These are phyloP conservation scores for Gracilariopsis chorda DNA, from an alignment of 23 red algal species.

Conservation along the genomic window DNA sequence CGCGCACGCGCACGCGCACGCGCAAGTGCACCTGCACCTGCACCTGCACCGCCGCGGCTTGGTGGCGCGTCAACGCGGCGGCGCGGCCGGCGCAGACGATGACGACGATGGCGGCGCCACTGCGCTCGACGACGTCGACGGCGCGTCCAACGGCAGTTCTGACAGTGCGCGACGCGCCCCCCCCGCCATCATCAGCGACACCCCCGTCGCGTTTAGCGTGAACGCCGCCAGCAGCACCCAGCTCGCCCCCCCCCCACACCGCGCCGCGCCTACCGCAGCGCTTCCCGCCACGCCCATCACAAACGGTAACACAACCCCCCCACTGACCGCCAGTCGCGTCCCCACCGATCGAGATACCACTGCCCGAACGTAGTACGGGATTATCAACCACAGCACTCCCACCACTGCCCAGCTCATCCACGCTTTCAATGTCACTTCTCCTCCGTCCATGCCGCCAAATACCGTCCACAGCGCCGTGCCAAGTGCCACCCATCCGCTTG, in stretches of 20 bases:
- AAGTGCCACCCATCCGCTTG: slow-evolving; percentile 35
- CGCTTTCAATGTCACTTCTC: not conserved
- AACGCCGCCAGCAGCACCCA: slow-evolving; percentile 60
- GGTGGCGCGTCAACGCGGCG: too few relatives aligned
- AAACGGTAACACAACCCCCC: slow-evolving; percentile 69
- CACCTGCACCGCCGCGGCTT: not conserved
- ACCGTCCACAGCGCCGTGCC: not conserved
- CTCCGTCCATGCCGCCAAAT: not conserved
- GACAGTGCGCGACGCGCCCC: slow-evolving; percentile 36
- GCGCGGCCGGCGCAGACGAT: too few relatives aligned
- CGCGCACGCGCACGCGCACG: not conserved
- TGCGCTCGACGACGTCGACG: not conserved
- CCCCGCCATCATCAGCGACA: slow-evolving; percentile 73
- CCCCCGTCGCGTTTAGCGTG: slow-evolving; percentile 17
- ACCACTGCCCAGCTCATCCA: slow-evolving; percentile 32
- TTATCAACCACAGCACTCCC: slow-evolving; percentile 71
- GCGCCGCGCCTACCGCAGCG: slow-evolving; percentile 26
- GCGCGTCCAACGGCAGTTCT: slow-evolving; percentile 55
- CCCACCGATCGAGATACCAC: slow-evolving; percentile 39
- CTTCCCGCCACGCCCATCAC: slow-evolving; percentile 31
- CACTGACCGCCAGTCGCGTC: slow-evolving; percentile 35
- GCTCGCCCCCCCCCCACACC: slow-evolving; percentile 40
- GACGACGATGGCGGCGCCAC: too few relatives aligned
- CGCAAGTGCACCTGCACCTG: not conserved
- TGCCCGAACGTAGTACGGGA: slow-evolving; percentile 73